These are phyloP conservation scores for Cryoendolithus antarcticus DNA, from an alignment of 2,329 filamentous ascomycete species.

Conservation along the genomic window DNA sequence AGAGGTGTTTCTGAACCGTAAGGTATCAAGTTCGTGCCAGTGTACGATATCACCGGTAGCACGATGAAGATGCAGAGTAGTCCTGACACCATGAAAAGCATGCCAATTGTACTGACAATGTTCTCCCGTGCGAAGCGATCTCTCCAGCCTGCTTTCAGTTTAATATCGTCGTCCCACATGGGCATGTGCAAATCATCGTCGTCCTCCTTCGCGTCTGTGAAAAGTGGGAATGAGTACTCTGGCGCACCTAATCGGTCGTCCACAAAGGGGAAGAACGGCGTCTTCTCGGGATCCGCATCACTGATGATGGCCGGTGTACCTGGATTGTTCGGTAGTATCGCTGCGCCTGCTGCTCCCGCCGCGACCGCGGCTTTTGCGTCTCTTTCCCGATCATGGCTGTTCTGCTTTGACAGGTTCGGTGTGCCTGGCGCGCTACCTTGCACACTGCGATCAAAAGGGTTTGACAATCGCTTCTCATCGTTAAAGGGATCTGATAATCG, in stretches of 20 bases:
- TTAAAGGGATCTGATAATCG: conserved; percentile 23
- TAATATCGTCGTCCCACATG: conserved; percentile 35
- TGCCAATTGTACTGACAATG: conserved; percentile 31
- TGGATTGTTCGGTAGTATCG: conserved; percentile 1
- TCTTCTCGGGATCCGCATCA: conserved; percentile 23
- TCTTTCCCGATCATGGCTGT: conserved; percentile 9
- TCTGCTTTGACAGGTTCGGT: conserved; percentile 5
- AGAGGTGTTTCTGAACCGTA: conserved; percentile 28
- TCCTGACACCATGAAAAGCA: conserved; percentile 35
- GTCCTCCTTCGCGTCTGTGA: conserved; percentile 38
- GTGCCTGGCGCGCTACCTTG: conserved; percentile 12
- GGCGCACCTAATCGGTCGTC: conserved; percentile 37
- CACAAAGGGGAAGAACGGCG: conserved; percentile 27
- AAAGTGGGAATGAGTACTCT: conserved; percentile 32
- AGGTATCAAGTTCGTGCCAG: conserved; percentile 28
- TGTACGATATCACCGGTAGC: conserved; percentile 37
- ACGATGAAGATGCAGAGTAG: conserved; percentile 39
- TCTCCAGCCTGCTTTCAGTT: conserved; percentile 28
- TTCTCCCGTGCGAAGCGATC: conserved; percentile 35
- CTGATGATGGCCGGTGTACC: conserved; percentile 18
- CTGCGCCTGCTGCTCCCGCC: conserved; percentile 2
- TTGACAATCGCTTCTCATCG: conserved; percentile 17
- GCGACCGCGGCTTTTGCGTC: conserved; percentile 5
- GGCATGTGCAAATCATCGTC: conserved; percentile 46
- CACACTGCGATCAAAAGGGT: conserved; percentile 13